A percentile compares a stretch with the other conserved stretches of the same genome.
Conservation (phyloP, 371 early-diverging fungal genomes). For the Lichtheimia hyalospora region DNA sequence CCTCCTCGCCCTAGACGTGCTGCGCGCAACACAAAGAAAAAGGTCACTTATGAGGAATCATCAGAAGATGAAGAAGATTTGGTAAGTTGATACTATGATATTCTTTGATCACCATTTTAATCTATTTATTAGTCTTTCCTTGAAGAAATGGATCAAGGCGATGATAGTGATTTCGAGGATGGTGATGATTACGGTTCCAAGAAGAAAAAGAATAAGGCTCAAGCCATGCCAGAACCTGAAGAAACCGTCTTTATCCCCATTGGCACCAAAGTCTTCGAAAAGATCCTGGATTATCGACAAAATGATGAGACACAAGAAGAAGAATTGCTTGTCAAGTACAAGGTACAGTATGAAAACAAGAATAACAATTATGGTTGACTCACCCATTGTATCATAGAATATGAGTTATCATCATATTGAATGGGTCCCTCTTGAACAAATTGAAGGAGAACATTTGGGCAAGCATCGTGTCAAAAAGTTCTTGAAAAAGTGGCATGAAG, state of each 20-base stretch:
- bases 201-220: conserved; percentile 15
- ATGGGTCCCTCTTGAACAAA: conserved; percentile 71
- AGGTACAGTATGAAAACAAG: conserved; percentile 38
- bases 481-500: conserved; percentile 62
- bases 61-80: conserved; percentile 47
- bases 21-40: conserved; percentile 37
- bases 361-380: not conserved
- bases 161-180: conserved; percentile 29
- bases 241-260: conserved; percentile 67
- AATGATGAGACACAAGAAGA: conserved; percentile 42
- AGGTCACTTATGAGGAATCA: conserved; percentile 40
- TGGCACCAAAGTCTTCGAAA: conserved; percentile 70
- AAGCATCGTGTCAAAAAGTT: conserved; percentile 82
- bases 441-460: conserved; percentile 72
- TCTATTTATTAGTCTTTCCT: conserved; percentile 22
- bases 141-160: conserved; percentile 28
- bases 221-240: conserved; percentile 14
- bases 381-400: conserved; percentile 25
- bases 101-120: too few relatives aligned
- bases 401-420: conserved; percentile 84
- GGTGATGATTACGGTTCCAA: conserved; percentile 9
- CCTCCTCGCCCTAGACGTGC: conserved; percentile 34
- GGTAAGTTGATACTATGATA: conserved; percentile 14
- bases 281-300: conserved; percentile 62
- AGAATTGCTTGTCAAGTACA: conserved; percentile 70